Evolutionary conservation across 371 early-diverging fungal genomes (phyloP).

Genomic region (Dentiscutata heterogama): DNA sequence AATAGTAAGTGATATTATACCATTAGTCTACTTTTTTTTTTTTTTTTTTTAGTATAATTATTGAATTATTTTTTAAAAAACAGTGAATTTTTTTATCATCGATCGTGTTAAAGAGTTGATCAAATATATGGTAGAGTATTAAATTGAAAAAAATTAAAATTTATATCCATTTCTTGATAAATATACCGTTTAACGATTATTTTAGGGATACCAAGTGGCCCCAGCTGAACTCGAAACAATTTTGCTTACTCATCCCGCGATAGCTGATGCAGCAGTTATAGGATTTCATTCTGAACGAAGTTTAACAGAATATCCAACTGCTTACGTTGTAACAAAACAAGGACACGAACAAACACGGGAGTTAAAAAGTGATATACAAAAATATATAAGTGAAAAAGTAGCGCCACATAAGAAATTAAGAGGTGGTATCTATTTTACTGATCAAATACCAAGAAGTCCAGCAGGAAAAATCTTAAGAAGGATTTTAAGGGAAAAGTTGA

Average conservation of each 20-base stretch:
- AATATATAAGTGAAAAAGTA: constrained; percentile 70
- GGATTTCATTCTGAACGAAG: constrained; percentile 68
- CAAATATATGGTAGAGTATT: constrained; percentile 47
- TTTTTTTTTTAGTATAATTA: neutral
- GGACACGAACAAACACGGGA: constrained; percentile 49
- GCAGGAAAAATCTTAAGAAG: constrained; percentile 86
- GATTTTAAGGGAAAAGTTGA: constrained; percentile 27
- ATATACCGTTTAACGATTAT: constrained; percentile 33
- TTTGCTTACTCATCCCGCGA: constrained; percentile 71
- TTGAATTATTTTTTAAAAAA: constrained; percentile 49
- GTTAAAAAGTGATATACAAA: constrained; percentile 61
- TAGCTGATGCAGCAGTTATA: constrained; percentile 83
- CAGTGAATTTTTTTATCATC: constrained; percentile 65
- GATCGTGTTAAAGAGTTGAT: constrained; percentile 72
- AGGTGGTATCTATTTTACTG: constrained; percentile 81
- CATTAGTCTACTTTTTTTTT: constrained; percentile 58
- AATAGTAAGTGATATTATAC: constrained; percentile 61
- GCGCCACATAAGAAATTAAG: constrained; percentile 81
- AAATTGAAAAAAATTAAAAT: neutral
- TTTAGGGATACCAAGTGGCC: constrained; percentile 74
- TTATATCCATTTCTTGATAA: neutral
- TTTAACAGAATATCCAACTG: constrained; percentile 86
- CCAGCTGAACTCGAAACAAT: constrained; percentile 90
- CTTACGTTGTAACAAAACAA: constrained; percentile 73
- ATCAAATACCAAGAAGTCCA: constrained; percentile 81